Percentiles rank a stretch among this genome's conserved stretches.
Conservation (phyloP, 441 rosid species). For the Raphanus hybrid region DNA sequence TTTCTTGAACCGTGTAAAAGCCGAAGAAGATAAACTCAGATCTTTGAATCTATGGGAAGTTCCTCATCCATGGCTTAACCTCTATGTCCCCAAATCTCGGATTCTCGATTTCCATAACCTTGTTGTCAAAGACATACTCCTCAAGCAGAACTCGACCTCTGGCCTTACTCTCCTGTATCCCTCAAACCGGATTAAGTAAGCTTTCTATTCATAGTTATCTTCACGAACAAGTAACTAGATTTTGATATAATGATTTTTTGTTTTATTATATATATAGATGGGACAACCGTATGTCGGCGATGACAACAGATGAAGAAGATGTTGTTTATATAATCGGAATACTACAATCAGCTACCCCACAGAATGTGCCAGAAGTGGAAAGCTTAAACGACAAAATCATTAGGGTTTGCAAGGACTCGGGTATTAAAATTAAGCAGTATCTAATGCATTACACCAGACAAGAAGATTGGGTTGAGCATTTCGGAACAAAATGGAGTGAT, state of each 20-base stretch:
- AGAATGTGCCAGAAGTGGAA: slow-evolving; percentile 53
- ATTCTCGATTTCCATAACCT: slow-evolving; percentile 63
- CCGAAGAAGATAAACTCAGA: slow-evolving; percentile 68
- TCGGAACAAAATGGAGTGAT: slow-evolving; percentile 81
- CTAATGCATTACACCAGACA: slow-evolving; percentile 56
- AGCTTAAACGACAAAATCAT: slow-evolving; percentile 61
- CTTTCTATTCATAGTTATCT: background rate
- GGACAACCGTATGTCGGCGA: slow-evolving; percentile 79
- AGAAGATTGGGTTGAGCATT: slow-evolving; percentile 73
- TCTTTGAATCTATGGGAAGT: slow-evolving; percentile 92
- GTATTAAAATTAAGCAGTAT: slow-evolving; percentile 64
- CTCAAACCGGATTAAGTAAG: slow-evolving; percentile 69
- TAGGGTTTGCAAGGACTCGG: slow-evolving; percentile 53
- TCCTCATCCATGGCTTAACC: slow-evolving; percentile 99
- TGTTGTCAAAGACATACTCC: slow-evolving; percentile 75
- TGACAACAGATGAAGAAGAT: slow-evolving; percentile 66
- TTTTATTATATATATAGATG: slow-evolving; percentile 52
- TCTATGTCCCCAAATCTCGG: slow-evolving; percentile 75
- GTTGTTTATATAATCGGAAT: slow-evolving; percentile 76
- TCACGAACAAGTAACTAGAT: background rate
- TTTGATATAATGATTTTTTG: background rate
- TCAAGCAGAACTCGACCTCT: slow-evolving; percentile 58
- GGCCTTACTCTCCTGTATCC: slow-evolving; percentile 78
- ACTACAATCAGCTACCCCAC: slow-evolving; percentile 56
- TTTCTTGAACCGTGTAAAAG: slow-evolving; percentile 82